Conservation (phyloP, 1,284 basidiomycete species). For the Irpex sp. region DNA sequence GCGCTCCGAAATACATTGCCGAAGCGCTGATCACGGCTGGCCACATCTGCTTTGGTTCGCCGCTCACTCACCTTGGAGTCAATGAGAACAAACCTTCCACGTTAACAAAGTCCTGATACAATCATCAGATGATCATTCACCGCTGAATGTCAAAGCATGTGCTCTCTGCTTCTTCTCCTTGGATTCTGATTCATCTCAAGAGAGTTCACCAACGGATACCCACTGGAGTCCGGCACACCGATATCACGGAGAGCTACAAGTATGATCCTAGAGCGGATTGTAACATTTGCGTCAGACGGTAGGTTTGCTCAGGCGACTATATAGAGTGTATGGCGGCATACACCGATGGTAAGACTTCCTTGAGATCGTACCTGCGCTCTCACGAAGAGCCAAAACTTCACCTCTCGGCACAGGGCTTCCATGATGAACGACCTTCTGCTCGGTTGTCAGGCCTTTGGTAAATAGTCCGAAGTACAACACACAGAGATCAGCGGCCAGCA, state of each 20-base stretch:
- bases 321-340: neutral
- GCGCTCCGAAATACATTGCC: neutral
- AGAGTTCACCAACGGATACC: neutral
- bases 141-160: neutral
- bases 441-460: neutral
- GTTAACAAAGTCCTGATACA: no score
- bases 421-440: neutral
- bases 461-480: neutral
- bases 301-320: neutral
- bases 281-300: neutral
- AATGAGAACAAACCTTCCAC: no score
- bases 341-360: neutral
- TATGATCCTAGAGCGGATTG: neutral
- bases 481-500: slow-evolving; percentile 17
- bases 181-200: neutral
- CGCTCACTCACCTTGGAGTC: no score
- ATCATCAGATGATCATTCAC: no score
- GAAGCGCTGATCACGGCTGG: no score
- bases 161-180: neutral
- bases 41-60: no score
- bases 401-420: neutral
- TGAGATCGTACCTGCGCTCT: neutral
- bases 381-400: neutral
- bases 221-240: neutral
- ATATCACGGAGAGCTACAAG: neutral